Evolutionary conservation across 1,284 basidiomycete genomes (phyloP), one percentile per base, ranked within the genome.

Genomic region (Microstroma glucosiphilum): DNA sequence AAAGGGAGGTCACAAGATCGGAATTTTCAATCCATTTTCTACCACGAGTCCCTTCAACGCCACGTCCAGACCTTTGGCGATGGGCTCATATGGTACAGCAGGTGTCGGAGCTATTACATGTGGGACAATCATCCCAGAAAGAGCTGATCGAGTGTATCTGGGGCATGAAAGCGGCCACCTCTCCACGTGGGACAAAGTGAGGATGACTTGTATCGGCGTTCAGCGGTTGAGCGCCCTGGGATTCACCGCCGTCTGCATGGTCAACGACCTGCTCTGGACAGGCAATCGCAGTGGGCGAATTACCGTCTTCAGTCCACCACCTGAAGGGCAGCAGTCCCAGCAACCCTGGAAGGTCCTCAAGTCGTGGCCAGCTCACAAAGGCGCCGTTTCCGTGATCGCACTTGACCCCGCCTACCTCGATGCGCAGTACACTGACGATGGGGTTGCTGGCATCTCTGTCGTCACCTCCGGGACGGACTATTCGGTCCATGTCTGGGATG

Each of bases 101-200:
- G 64, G 30, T 3, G 82, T 89, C 56, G 93, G 93, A 0, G 83
- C 88, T 0, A 89, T 96, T 13, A 90, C 89, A 0, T 86, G 87
- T 30, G 91, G 88, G 0, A 86, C 92, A 0, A 81, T 90, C 25
- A 80, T 97, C 6, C 88, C 90, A 0, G 84, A 87, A 0, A 81
- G 85, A 11, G 86, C 87, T 0, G 82, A 84, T 1, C 80, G 82
- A 19, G 88, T 91, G 37, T 97, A 88, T 72, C 82, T 98, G n/a
- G 92, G 90, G 0, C 94, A 98, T 73, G 93, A 97, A 79, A 91
- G 89, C 51, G 96, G 94, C 0, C 88, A 77, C 40, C 57, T 77
- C 37, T 71, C 67, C 9, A 65, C 70, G 37, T 77, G 75, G 75
- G 68, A 66, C 13, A 53, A 65, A 0, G 57, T 64, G 58, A 69